A percentile compares a stretch with the other conserved stretches of the same genome.
phyloP scores from a whole-genome alignment of 129 eudicot species.

The Lactuca sativa region DNA sequence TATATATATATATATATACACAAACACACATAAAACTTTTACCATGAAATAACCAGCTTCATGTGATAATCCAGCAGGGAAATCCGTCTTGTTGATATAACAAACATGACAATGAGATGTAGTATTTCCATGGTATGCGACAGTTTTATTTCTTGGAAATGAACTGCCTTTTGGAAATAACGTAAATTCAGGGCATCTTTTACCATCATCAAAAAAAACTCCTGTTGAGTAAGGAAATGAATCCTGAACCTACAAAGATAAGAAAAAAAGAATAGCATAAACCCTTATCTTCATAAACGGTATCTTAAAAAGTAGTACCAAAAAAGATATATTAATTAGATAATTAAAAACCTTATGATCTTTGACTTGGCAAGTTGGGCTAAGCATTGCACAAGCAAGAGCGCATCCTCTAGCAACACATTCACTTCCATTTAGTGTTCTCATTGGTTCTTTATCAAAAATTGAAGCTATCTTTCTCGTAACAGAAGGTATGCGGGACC shows the following conservation, averaged over 20 bases:
- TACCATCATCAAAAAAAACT: conserved; percentile 18
- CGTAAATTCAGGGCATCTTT: conserved; percentile 25
- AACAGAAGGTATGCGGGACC: neutral
- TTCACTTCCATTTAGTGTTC: neutral
- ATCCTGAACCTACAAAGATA: conserved; percentile 67
- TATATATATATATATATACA: no score
- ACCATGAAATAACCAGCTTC: conserved; percentile 59
- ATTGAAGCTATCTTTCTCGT: neutral
- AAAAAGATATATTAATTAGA: neutral
- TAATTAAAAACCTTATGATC: neutral
- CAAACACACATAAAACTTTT: neutral
- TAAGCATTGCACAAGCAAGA: neutral
- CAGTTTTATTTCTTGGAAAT: conserved; percentile 51
- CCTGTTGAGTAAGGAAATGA: conserved; percentile 66
- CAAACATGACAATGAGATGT: conserved; percentile 49
- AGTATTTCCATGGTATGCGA: conserved; percentile 38
- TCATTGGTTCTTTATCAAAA: neutral
- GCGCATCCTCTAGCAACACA: neutral
- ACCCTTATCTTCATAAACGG: neutral
- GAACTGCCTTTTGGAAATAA: conserved; percentile 57
- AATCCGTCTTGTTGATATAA: conserved; percentile 39
- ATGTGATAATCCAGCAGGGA: conserved; percentile 50
- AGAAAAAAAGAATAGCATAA: conserved; percentile 6
- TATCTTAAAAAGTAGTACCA: neutral
- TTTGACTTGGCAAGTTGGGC: neutral